Base-by-base conservation (phyloP, 2,329 filamentous ascomycete species). In the Aspergillus quadricinctus region DNA sequence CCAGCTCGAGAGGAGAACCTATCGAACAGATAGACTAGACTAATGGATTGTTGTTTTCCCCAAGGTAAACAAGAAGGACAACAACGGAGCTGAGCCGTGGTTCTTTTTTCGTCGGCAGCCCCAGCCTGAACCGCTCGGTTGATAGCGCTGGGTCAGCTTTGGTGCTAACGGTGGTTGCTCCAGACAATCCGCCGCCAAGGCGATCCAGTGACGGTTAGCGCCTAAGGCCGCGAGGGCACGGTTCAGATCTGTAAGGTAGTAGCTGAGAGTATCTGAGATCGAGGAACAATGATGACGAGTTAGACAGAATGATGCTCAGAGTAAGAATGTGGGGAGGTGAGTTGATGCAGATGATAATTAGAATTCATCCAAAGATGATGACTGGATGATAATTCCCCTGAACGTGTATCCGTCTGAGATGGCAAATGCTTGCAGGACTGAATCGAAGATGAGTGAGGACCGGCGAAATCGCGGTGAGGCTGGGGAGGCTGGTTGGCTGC, bases 71-170 rank as follows among this genome's bases (percentile, higher is more conserved):
- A 70, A 68, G 51, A 70, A 68, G 51, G 54, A 21, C 41, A 45
- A 27, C 43, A 17, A 49, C 58, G 57, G 61, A 69, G 65, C 66
- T 69, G 68, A 70, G 66, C 66, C 66, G 66, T 70, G 67, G 68
- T 66, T 66, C 66, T 66, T 62, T 62, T 59, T 50, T 41, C 53
- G 49, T 43, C 54, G 59, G 56, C 51, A 65, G 50, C 56, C 59
- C 55, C 55, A 56, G 49, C 56, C 50, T 58, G 43, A 46, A 46
- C 43, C 43, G 21, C 43, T 46, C 21, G 23, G 43, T 27, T 46
- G 43, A 46, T 46, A 46, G 43, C 21, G n/a, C 41, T 45, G 41
- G 41, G 41, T 45, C 41, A 17, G 41, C 17, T 37, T 37, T 37
- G 31, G 14, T 17, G 31, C 31, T 37, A 37, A 37, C 46, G 50